Conservation (phyloP, 768 basidiomycete genomes). For the Hirschioporus abietinus region DNA sequence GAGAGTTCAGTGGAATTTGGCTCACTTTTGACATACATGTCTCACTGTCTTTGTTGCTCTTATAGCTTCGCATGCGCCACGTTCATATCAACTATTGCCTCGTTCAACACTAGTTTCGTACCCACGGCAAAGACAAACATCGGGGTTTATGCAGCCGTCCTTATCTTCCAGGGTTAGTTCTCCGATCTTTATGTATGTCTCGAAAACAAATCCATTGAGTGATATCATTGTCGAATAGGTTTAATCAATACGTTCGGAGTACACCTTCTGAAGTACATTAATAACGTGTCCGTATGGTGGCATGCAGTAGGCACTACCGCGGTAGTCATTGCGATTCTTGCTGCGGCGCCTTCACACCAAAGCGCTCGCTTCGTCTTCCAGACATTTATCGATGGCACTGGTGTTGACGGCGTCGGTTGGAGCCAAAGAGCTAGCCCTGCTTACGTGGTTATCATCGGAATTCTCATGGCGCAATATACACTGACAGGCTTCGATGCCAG, state of each 20-base stretch:
- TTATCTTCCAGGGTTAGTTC: constrained; percentile 53
- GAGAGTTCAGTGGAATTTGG: neutral
- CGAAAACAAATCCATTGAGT: neutral
- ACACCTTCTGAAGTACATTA: constrained; percentile 55
- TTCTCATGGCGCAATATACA: constrained; percentile 74
- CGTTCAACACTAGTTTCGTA: constrained; percentile 53
- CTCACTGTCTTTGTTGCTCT: neutral
- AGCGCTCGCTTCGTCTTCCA: constrained; percentile 64
- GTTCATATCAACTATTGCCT: constrained; percentile 61
- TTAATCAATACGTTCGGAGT: constrained; percentile 75
- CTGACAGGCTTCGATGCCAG: constrained; percentile 46
- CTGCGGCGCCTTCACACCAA: constrained; percentile 67
- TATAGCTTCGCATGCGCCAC: constrained; percentile 58
- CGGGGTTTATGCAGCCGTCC: constrained; percentile 64
- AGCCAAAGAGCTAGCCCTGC: constrained; percentile 57
- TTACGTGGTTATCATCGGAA: constrained; percentile 68
- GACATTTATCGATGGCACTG: constrained; percentile 67
- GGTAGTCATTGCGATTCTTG: constrained; percentile 63
- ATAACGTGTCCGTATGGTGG: constrained; percentile 71
- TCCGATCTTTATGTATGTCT: neutral
- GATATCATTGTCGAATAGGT: constrained; percentile 26
- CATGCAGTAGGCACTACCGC: constrained; percentile 67
- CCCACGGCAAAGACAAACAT: constrained; percentile 56
- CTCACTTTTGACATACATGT: neutral
- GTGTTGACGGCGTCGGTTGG: constrained; percentile 51